Conservation (phyloP, 129 eudicot genomes). For the Helianthus tuberosus region DNA sequence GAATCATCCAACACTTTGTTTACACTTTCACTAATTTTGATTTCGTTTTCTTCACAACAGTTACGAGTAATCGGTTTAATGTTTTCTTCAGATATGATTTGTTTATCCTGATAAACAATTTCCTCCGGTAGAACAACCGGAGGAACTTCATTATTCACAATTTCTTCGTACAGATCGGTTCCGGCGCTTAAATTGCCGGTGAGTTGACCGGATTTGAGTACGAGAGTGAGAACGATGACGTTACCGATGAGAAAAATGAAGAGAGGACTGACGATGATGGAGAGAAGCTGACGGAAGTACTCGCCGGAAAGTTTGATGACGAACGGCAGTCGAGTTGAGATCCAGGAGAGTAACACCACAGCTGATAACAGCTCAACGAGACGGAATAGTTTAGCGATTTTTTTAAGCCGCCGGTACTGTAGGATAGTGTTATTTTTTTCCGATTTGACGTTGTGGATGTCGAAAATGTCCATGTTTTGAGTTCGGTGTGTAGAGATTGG, state of each 20-base stretch:
- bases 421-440: conserved; percentile 51
- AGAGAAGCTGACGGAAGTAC: conserved; percentile 48
- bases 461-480: conserved; percentile 46
- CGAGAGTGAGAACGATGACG: conserved; percentile 64
- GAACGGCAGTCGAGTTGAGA: conserved; percentile 64
- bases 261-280: conserved; percentile 59
- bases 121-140: conserved; percentile 30
- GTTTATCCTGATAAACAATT: conserved; percentile 60
- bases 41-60: conserved; percentile 1
- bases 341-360: conserved; percentile 55
- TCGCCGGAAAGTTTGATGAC: conserved; percentile 53
- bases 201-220: conserved; percentile 69
- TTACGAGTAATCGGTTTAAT: background rate
- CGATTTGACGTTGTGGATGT: conserved; percentile 36
- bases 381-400: conserved; percentile 55
- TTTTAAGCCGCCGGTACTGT: conserved; percentile 38
- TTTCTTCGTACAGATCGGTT: conserved; percentile 37
- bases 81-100: conserved; percentile 44
- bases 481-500: background rate
- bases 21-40: background rate
- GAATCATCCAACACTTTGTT: background rate
- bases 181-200: conserved; percentile 32
- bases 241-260: conserved; percentile 75
- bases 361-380: conserved; percentile 48
- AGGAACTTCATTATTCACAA: conserved; percentile 24